These are phyloP conservation scores for Puya raimondii DNA, from an alignment of 176 grass and related monocot species.

Conservation along the genomic window DNA sequence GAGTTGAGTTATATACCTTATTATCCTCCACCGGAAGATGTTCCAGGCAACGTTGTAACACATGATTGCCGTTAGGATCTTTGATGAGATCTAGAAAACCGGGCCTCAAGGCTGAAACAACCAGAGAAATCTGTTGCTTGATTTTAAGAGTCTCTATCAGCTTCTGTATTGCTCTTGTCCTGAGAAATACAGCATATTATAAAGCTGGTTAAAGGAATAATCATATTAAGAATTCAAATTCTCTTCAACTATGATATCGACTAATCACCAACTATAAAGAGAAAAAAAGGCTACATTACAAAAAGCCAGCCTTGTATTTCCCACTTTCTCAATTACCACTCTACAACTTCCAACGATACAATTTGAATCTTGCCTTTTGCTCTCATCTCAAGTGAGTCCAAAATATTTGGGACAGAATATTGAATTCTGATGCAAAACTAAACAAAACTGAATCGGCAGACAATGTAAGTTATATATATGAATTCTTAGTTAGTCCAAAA, in stretches of 20 bases:
- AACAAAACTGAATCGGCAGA: too few relatives aligned
- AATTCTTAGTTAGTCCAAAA: too few relatives aligned
- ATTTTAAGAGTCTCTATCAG: constrained; percentile 65
- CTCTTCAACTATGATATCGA: background rate
- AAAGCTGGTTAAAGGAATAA: background rate
- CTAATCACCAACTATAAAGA: background rate
- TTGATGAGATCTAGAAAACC: constrained; percentile 61
- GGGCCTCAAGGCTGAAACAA: constrained; percentile 50
- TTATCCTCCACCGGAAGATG: constrained; percentile 64
- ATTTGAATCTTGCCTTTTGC: too few relatives aligned
- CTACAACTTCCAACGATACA: too few relatives aligned
- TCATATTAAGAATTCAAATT: background rate
- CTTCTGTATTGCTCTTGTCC: constrained; percentile 85
- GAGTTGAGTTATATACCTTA: constrained; percentile 40
- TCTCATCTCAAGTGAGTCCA: too few relatives aligned
- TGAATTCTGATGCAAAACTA: too few relatives aligned
- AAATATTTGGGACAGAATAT: too few relatives aligned
- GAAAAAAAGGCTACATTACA: background rate
- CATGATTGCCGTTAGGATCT: constrained; percentile 85
- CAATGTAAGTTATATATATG: background rate
- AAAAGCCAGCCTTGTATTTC: too few relatives aligned
- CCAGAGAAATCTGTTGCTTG: constrained; percentile 35
- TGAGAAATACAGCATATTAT: constrained; percentile 28
- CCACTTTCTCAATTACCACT: too few relatives aligned
- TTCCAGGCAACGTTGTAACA: constrained; percentile 70